Evolutionary conservation across 495 filamentous ascomycete genomes (phyloP).

Genomic region (Pseudomonodictys pantanalensis): DNA sequence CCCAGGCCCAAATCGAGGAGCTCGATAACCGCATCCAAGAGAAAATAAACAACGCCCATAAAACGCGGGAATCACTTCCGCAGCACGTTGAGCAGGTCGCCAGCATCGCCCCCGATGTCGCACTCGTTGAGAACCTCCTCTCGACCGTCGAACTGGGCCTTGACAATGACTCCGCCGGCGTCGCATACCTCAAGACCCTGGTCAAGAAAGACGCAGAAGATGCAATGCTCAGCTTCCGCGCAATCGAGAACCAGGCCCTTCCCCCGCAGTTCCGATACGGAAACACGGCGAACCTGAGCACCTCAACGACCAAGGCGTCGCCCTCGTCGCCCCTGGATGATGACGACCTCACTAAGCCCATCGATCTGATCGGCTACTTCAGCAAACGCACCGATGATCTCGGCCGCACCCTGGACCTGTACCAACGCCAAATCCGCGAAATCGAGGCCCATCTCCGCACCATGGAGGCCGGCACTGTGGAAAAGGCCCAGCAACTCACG

Average conservation of each 20-base stretch:
- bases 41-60: constrained; percentile 59
- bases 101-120: constrained; percentile 69
- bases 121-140: constrained; percentile 67
- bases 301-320: constrained; percentile 6
- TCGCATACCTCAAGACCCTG: constrained; percentile 61
- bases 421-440: constrained; percentile 68
- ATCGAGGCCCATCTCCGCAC: constrained; percentile 79
- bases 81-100: constrained; percentile 61
- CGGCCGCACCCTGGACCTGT: constrained; percentile 60
- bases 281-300: constrained; percentile 17
- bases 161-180: constrained; percentile 67
- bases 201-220: constrained; percentile 67
- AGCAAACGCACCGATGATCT: constrained; percentile 69
- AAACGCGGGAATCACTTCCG: constrained; percentile 61
- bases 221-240: constrained; percentile 69
- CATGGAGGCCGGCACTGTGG: constrained; percentile 66
- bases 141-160: constrained; percentile 71
- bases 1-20: constrained; percentile 71
- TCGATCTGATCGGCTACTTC: constrained; percentile 72
- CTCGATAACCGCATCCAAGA: constrained; percentile 72
- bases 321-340: constrained; percentile 50
- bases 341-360: constrained; percentile 45
- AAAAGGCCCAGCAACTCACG: constrained; percentile 67
- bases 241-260: constrained; percentile 52
- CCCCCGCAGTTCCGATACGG: constrained; percentile 57